Evolutionary conservation across 2,329 filamentous ascomycete species (phyloP), one percentile per base, ranked within the genome.

Genomic region (Claviceps sorghi): DNA sequence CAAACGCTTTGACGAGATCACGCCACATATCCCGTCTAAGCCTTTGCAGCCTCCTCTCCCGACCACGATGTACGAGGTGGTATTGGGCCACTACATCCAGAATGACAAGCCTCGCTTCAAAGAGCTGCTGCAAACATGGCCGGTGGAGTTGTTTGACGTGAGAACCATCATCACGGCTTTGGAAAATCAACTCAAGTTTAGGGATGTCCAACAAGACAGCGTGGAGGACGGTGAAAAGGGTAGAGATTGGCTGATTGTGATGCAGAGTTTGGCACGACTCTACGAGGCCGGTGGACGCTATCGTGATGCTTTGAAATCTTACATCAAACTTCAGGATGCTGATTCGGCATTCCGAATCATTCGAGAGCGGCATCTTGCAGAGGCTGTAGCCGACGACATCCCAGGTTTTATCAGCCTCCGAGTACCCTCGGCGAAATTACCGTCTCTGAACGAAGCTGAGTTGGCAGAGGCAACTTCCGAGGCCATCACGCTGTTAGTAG

Each of bases 321-420:
- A 94, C 64, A 94, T 98, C 62, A 83, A 80, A 56, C 77, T 97
- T 3, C 89, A 96, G 63, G 88, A 98, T 68, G 90, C 89, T 0
- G 89, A 97, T 63, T 84, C 86, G 10, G 87, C 88, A 0, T 91
- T 98, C 78, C 73, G 78, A 13, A 70, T 98, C 54, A 94, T 98
- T 60, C 80, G 82, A 55, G 87, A 95, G 41, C 85, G 88, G 60
- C 89, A 95, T 64, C 76, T 98, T n/a, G 82, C 94, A 0, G 89
- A 95, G 60, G 84, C 88, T 1, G 82, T 97, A 13, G 80, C 81
- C 1, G 90, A 96, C 61, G 89, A 98, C 64, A 90, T 98, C 38
- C 83, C 89, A 4, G 84, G 86, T 38, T 87, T 98, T 60, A 84
- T 98, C 52, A 77, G 88, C 57, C 78, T 98, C 50, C 81, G 90